These are phyloP conservation scores for Saccharum spontaneum DNA, from an alignment of 176 grass and related monocot genomes.

Conservation along the genomic window DNA sequence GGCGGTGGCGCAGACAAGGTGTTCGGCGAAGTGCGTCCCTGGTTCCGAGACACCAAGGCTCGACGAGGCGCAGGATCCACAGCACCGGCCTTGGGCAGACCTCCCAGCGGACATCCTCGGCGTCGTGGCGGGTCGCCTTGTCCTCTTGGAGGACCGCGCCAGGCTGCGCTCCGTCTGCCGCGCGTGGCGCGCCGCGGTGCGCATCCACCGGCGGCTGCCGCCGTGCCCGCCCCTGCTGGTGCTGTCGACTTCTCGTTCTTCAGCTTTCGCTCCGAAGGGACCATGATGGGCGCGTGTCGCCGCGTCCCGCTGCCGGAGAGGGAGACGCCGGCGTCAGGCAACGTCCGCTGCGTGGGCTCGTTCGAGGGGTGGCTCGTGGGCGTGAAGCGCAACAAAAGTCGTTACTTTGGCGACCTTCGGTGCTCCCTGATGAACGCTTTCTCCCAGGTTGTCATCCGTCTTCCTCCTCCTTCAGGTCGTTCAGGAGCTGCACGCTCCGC, in stretches of 20 bases:
- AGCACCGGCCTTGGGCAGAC: neutral
- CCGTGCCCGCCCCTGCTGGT: slow-evolving; percentile 44
- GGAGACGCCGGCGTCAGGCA: neutral
- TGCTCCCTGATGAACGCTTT: slow-evolving; percentile 37
- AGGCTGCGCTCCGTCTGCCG: slow-evolving; percentile 31
- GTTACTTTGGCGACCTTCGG: slow-evolving; percentile 14
- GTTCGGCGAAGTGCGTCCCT: neutral
- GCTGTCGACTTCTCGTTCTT: slow-evolving; percentile 11
- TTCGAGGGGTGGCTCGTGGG: slow-evolving; percentile 37
- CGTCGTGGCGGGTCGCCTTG: no score
- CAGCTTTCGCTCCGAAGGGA: neutral
- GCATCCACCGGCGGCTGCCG: neutral
- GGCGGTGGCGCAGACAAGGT: neutral
- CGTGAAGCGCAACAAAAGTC: neutral
- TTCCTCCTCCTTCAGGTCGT: slow-evolving; percentile 10
- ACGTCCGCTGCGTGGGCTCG: slow-evolving; percentile 38
- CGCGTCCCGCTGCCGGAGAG: neutral
- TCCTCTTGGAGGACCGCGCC: neutral
- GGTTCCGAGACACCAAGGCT: neutral
- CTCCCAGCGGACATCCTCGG: neutral
- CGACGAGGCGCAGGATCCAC: neutral
- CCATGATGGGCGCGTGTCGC: neutral
- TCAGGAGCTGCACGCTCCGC: neutral
- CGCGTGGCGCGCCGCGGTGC: slow-evolving; percentile 21
- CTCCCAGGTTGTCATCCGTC: slow-evolving; percentile 7